phyloP scores from a whole-genome alignment of 2,329 filamentous ascomycete genomes.

The Colletotrichum graminicola region DNA sequence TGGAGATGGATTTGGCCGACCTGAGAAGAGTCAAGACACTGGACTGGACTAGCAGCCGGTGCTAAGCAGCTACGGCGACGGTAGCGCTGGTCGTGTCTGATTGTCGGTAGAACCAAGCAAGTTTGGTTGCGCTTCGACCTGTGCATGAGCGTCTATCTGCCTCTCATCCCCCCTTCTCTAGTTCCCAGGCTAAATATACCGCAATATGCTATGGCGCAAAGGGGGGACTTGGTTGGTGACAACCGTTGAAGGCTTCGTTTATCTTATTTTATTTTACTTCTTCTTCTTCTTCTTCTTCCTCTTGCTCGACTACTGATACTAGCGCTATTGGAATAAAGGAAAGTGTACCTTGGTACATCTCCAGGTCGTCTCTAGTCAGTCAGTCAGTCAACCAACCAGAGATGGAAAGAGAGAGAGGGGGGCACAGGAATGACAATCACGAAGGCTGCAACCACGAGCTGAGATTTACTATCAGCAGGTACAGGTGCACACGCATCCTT shows the following conservation, averaged over 20 bases:
- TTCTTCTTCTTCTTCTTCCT: no score
- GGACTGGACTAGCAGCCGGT: not conserved
- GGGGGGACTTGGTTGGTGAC: not conserved
- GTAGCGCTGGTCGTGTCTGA: not conserved
- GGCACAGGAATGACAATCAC: not conserved
- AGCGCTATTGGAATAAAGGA: not conserved
- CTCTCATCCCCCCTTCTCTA: not conserved
- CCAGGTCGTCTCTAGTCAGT: not conserved
- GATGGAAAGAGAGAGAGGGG: not conserved
- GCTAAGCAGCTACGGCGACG: not conserved
- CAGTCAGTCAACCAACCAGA: not conserved
- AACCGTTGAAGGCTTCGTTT: not conserved
- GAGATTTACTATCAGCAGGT: slow-evolving; percentile 13
- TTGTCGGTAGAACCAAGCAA: not conserved
- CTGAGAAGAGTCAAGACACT: slow-evolving; percentile 9
- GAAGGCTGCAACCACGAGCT: slow-evolving; percentile 1
- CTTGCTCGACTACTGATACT: no score
- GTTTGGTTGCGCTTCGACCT: not conserved
- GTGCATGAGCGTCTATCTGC: not conserved
- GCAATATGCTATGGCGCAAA: not conserved
- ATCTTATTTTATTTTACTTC: not conserved
- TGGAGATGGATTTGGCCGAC: slow-evolving; percentile 26
- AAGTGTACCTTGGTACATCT: no score
- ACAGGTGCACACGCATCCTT: not conserved
- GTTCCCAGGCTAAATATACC: not conserved